These are phyloP conservation scores for Saprolegnia diclina DNA, from an alignment of 352 stramenopile species.

Conservation along the genomic window DNA sequence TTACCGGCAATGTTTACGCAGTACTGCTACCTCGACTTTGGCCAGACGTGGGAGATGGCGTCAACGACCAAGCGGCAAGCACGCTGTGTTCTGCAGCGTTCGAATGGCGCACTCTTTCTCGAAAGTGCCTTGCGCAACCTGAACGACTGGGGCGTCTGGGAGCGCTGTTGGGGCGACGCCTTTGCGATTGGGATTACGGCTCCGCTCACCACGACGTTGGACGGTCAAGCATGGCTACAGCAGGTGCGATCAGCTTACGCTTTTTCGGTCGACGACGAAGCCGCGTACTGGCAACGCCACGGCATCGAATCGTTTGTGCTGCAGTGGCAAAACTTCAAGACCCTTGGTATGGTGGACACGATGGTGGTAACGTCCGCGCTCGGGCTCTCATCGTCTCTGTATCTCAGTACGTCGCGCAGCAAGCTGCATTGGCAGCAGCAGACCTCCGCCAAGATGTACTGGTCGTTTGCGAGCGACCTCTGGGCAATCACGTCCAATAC, in stretches of 20 bases:
- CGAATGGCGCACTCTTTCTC: slow-evolving; percentile 25
- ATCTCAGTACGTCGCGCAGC: background rate
- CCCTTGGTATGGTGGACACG: slow-evolving; percentile 12
- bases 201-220: background rate
- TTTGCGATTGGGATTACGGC: slow-evolving; percentile 10
- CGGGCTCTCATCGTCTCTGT: slow-evolving; percentile 1
- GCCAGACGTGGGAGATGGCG: slow-evolving; percentile 24
- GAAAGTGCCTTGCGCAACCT: slow-evolving; percentile 20
- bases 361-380: slow-evolving; percentile 11
- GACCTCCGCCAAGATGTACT: slow-evolving; percentile 16
- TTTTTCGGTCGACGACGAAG: slow-evolving; percentile 11
- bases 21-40: slow-evolving; percentile 27
- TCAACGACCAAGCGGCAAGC: slow-evolving; percentile 9
- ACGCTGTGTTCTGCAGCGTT: slow-evolving; percentile 4
- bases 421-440: slow-evolving; percentile 2
- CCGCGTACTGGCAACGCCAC: background rate
- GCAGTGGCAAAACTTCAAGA: slow-evolving; percentile 28
- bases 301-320: background rate
- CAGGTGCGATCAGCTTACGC: background rate
- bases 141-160: background rate
- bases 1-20: slow-evolving; percentile 18
- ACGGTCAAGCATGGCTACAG: slow-evolving; percentile 4
- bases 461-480: slow-evolving; percentile 3
- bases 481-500: slow-evolving; percentile 4
- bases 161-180: slow-evolving; percentile 13